Evolutionary conservation across 2,329 filamentous ascomycete genomes (phyloP), one percentile per base, ranked within the genome.

Genomic region (Botrytis squamosa): DNA sequence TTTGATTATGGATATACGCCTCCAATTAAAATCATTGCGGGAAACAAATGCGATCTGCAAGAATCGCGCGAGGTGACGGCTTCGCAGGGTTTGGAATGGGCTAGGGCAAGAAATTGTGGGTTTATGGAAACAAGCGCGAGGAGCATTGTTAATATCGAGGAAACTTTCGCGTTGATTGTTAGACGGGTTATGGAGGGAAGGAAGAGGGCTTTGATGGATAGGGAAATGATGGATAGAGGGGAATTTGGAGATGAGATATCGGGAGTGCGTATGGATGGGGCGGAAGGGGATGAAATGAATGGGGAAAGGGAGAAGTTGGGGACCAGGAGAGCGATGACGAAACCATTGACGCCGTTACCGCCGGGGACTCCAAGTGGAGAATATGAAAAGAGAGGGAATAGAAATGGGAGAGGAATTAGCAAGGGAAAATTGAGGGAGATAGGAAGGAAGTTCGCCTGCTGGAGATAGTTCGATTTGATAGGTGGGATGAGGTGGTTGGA

Each of bases 111-210:
- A 72, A 90, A 90, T 62, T 95, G 92, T 83, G 93, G 93, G 57
- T 96, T 96, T 84, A 96, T 96, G 93, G 93, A 96, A 87, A 96
- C 93, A 75, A 94, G 91, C 79, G 93, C 93, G 7, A 85, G 93
- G 72, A 89, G 94, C 79, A 92, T 94, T 85, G 93, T 96, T 77
- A 96, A 96, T 81, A 93, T 96, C 75, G 93, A 96, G 82, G 93
- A 96, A 87, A 95, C 93, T 0, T 96, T 96, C 85, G 92, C 92
- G 52, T 86, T 91, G 57, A 88, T 91, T 74, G 87, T 91, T 62
- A 85, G 88, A 40, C 85, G 89, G 70, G 89, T 91, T 69, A 85
- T 88, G 65, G 89, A 91, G 84, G 79, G 77, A 29, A 75, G 80
- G 59, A 74, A 77, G 69, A 40, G 70, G 25, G 77, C 78, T 1